These are phyloP conservation scores for Leishmania turanica DNA, from an alignment of 208 protist species.

Conservation along the genomic window DNA sequence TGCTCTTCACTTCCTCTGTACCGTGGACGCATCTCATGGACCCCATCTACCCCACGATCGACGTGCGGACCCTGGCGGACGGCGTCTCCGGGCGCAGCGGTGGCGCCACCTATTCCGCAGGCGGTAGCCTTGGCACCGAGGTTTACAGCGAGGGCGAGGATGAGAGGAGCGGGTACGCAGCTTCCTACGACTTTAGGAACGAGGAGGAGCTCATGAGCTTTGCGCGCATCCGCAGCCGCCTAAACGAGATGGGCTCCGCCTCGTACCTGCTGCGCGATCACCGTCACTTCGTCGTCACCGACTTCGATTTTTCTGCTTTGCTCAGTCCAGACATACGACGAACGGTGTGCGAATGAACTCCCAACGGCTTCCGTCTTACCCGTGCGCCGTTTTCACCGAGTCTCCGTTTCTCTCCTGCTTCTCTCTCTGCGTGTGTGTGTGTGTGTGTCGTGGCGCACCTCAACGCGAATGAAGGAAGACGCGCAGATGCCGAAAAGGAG, in stretches of 20 bases:
- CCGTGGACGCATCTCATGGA: conserved; percentile 72
- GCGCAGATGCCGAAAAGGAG: background rate
- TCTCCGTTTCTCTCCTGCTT: background rate
- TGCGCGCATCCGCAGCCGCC: conserved; percentile 67
- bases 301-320: conserved; percentile 69
- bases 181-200: conserved; percentile 68
- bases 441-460: background rate
- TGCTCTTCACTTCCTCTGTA: conserved; percentile 77
- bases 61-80: conserved; percentile 4
- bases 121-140: background rate
- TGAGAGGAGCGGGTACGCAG: conserved; percentile 71
- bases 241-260: conserved; percentile 77
- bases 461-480: background rate
- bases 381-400: background rate
- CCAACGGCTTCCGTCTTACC: background rate
- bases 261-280: conserved; percentile 78
- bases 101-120: background rate
- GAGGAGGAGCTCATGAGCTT: conserved; percentile 83
- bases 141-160: conserved; percentile 85
- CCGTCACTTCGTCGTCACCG: conserved; percentile 61
- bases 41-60: conserved; percentile 9
- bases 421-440: background rate
- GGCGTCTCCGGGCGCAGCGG: background rate
- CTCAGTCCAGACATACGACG: conserved; percentile 26
- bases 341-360: conserved; percentile 13